phyloP scores from a whole-genome alignment of 139 green algal genomes.

The Diplosphaera chodatii region DNA sequence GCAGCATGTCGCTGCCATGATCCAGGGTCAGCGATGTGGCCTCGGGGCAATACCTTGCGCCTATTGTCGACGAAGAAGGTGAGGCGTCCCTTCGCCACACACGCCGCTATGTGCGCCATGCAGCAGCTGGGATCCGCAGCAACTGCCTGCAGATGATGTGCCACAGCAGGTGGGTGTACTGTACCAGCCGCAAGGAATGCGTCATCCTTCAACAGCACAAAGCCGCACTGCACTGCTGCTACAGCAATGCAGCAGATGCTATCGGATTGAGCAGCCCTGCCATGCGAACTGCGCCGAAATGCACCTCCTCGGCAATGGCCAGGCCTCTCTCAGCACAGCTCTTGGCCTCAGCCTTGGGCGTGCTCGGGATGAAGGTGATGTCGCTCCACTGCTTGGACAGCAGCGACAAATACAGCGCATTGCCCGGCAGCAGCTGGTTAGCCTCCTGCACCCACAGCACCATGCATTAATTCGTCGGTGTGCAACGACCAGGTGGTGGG shows the following conservation, averaged over 20 bases:
- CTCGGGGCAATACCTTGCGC: constrained; percentile 51
- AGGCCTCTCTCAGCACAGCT: constrained; percentile 25
- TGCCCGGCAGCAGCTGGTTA: constrained; percentile 28
- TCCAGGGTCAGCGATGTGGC: too few species aligned
- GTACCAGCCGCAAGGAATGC: too few species aligned
- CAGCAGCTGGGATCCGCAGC: not conserved
- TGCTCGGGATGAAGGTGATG: constrained; percentile 36
- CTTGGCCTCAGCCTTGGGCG: constrained; percentile 8
- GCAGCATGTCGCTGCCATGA: too few species aligned
- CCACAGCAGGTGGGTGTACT: too few species aligned
- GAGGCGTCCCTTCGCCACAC: constrained; percentile 56
- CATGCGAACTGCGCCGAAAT: too few species aligned
- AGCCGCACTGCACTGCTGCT: too few species aligned
- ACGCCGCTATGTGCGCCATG: constrained; percentile 32
- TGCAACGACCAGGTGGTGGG: too few species aligned
- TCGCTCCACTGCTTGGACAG: constrained; percentile 56
- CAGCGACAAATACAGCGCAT: constrained; percentile 26
- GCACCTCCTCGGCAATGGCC: not conserved
- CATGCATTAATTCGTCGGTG: too few species aligned
- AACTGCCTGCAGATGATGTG: constrained; percentile 25
- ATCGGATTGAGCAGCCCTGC: too few species aligned
- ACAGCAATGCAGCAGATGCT: too few species aligned
- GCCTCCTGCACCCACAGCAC: constrained; percentile 39
- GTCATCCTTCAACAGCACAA: too few species aligned
- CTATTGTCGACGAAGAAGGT: constrained; percentile 67